phyloP scores from a whole-genome alignment of 1,139 yeast genomes.

The Schizosaccharomyces versatilis region DNA sequence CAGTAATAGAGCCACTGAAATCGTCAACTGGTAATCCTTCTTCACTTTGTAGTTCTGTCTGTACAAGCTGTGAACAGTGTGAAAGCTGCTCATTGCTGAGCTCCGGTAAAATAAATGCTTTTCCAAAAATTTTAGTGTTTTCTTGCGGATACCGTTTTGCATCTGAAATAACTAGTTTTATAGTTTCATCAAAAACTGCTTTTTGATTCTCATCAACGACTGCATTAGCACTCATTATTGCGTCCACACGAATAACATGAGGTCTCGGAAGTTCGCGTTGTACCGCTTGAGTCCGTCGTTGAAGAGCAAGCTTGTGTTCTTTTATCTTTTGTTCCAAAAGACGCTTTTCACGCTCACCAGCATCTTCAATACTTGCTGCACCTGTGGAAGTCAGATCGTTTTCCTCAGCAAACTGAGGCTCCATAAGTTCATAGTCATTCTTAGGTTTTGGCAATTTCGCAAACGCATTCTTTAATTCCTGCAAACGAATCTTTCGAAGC shows the following conservation, averaged over 20 bases:
- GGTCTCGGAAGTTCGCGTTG: conserved; percentile 34
- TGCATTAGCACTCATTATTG: conserved; percentile 22
- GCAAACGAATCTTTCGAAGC: conserved; percentile 4
- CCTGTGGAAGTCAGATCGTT: conserved; percentile 12
- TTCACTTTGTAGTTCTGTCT: not conserved
- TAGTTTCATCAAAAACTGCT: conserved; percentile 10
- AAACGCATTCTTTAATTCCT: conserved; percentile 18
- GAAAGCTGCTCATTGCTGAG: not conserved
- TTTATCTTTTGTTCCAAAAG: conserved; percentile 14
- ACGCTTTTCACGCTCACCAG: conserved; percentile 21
- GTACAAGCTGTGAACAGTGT: not conserved
- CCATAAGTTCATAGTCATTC: conserved; percentile 35
- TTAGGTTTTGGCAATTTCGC: conserved; percentile 31
- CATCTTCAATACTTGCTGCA: conserved; percentile 17
- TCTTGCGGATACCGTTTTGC: conserved; percentile 21
- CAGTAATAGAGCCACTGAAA: not conserved
- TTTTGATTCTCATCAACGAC: conserved; percentile 15
- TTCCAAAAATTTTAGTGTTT: conserved; percentile 10
- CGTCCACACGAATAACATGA: conserved; percentile 14
- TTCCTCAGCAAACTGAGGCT: conserved; percentile 18
- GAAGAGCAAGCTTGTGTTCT: conserved; percentile 16
- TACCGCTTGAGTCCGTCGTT: conserved; percentile 29
- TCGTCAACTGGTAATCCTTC: no score
- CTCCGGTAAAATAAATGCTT: not conserved
- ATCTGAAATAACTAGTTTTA: conserved; percentile 28